Evolutionary conservation across 2,329 filamentous ascomycete species (phyloP), one percentile per base, ranked within the genome.

Genomic region (Colletotrichum sp.): DNA sequence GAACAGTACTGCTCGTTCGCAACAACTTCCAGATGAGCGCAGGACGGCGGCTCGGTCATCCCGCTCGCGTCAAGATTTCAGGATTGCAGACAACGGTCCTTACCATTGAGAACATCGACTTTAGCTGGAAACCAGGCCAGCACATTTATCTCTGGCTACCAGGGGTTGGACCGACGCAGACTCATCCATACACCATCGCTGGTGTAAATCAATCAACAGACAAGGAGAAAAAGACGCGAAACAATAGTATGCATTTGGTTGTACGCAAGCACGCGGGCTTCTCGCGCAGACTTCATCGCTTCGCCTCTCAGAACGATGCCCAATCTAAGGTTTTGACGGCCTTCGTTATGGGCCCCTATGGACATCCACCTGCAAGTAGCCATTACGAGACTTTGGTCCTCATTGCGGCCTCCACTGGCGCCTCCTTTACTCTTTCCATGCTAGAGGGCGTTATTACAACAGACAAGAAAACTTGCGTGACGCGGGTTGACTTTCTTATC

Each of bases 121-220:
- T 92, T 79, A 84, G 83, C 28, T 93, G 91, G 91, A 84, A 84
- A 15, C 84, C 90, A 1, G 91, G 91, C 15, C 91, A 93, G 79
- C 90, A 92, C 78, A 80, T 93, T 6, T 92, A 92, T 76, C 86
- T 93, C 8, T 92, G 91, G 90, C 82, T 92, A 67, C 91, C 91
- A 8, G 83, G 85, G 3, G 81, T 92, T 3, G 91, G 90, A 0
- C 84, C 85, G 2, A 80, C 91, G 7, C 91, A 93, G 78, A 87
- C 89, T 1, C 91, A 93, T 75, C 91, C 91, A 0, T 93, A 92
- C 81, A 93, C 91, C 6, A 90, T 93, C 52, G 90, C 91, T 18
- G 89, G 87, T n/a, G 88, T 90, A 1, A 88, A 90, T 79, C 86
- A 85, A 63, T 81, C 89, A 13, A 85, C 87, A 2, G 89, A 86